Percentiles rank a stretch among this genome's conserved stretches.
These are phyloP conservation scores for Adenanthera pavonina DNA, from an alignment of 306 rosid species.

Conservation along the genomic window DNA sequence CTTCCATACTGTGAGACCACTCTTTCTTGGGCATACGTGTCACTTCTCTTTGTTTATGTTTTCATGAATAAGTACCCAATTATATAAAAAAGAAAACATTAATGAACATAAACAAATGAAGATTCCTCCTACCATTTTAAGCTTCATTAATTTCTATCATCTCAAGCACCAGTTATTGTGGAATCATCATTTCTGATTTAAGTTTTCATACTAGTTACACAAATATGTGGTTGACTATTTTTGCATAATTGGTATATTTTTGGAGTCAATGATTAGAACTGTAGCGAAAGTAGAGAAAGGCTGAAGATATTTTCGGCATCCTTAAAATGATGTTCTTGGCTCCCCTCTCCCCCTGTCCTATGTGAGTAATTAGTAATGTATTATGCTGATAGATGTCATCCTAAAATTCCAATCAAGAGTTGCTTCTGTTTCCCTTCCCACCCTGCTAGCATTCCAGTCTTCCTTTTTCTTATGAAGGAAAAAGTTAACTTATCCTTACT, in stretches of 20 bases:
- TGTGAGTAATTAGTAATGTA: no score
- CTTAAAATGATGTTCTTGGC: background rate
- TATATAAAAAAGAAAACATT: constrained; percentile 20
- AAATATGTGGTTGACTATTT: constrained; percentile 8
- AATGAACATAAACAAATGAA: constrained; percentile 10
- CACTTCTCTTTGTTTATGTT: constrained; percentile 22
- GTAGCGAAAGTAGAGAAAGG: background rate
- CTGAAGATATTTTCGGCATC: background rate
- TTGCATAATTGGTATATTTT: background rate
- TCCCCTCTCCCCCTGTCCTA: no score
- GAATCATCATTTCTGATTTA: constrained; percentile 14
- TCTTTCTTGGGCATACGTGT: constrained; percentile 27
- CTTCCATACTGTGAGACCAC: constrained; percentile 89
- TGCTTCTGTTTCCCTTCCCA: no score
- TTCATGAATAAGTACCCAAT: background rate
- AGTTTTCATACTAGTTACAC: constrained; percentile 16
- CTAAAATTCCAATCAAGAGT: no score
- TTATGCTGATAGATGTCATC: no score
- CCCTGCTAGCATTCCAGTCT: background rate
- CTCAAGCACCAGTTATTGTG: constrained; percentile 9
- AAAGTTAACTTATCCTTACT: constrained; percentile 32
- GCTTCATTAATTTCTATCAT: background rate
- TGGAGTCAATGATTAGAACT: background rate
- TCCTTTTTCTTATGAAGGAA: background rate
- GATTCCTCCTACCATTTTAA: constrained; percentile 8